Evolutionary conservation across 2,329 filamentous ascomycete species (phyloP).

Genomic region (Achaetomium macrosporum): DNA sequence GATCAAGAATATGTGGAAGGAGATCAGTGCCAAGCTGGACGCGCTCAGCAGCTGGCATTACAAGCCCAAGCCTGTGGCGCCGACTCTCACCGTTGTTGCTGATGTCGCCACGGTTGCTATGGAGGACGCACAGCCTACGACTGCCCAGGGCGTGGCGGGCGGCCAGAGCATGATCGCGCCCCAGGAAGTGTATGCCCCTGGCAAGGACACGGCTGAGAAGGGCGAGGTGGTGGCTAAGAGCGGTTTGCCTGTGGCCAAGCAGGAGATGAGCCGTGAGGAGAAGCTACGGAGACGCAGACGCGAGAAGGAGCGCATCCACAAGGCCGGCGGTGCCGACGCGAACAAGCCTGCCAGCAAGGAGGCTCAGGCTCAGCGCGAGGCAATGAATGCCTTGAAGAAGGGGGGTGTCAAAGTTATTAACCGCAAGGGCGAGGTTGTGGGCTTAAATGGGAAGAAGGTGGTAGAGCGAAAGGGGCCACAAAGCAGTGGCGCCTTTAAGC

Average conservation of each 20-base stretch:
- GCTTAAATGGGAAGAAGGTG: constrained; percentile 76
- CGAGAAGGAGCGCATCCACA: constrained; percentile 79
- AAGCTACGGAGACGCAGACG: constrained; percentile 69
- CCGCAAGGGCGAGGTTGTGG: constrained; percentile 76
- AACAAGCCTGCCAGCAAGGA: constrained; percentile 53
- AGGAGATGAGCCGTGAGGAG: constrained; percentile 86
- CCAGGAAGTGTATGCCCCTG: constrained; percentile 87
- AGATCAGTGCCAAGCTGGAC: constrained; percentile 74
- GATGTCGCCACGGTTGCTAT: constrained; percentile 89
- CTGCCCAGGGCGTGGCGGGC: constrained; percentile 65
- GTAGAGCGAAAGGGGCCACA: constrained; percentile 42
- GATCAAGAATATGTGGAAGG: constrained; percentile 76
- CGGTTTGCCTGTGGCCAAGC: constrained; percentile 69
- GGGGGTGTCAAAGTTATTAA: constrained; percentile 90
- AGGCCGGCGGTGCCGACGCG: constrained; percentile 38
- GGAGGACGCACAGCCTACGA: constrained; percentile 90
- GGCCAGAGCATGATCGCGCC: constrained; percentile 75
- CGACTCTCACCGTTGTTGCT: constrained; percentile 78
- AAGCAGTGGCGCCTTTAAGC: constrained; percentile 56
- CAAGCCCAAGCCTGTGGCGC: constrained; percentile 77
- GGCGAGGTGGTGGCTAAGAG: constrained; percentile 73
- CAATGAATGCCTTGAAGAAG: constrained; percentile 45
- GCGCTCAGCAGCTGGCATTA: constrained; percentile 91
- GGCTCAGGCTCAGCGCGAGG: constrained; percentile 47
- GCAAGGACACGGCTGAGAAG: constrained; percentile 55